A percentile compares a stretch with the other conserved stretches of the same genome.
phyloP scores from a whole-genome alignment of 345 rosid genomes.

The Noccaea bulbosa region DNA sequence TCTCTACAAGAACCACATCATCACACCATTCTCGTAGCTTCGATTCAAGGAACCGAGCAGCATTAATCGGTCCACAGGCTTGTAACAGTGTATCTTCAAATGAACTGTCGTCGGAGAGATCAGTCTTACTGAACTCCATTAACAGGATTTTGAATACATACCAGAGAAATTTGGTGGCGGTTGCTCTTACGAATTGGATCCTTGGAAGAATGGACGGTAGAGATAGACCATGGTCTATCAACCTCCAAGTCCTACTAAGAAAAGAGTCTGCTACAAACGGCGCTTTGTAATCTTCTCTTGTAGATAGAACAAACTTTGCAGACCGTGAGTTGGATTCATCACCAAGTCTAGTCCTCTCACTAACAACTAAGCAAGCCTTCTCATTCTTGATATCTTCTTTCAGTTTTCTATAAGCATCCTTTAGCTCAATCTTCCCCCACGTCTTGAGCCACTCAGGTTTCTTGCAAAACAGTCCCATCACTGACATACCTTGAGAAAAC shows the following conservation, averaged over 20 bases:
- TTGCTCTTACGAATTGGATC: slow-evolving; percentile 58
- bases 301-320: slow-evolving; percentile 52
- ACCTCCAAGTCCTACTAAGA: slow-evolving; percentile 52
- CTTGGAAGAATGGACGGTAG: slow-evolving; percentile 52
- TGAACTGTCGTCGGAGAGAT: slow-evolving; percentile 39
- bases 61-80: slow-evolving; percentile 66
- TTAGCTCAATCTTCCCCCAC: slow-evolving; percentile 83
- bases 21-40: slow-evolving; percentile 83
- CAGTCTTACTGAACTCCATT: slow-evolving; percentile 54
- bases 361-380: slow-evolving; percentile 56
- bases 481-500: slow-evolving; percentile 51
- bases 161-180: slow-evolving; percentile 75
- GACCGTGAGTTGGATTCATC: slow-evolving; percentile 38
- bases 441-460: slow-evolving; percentile 71
- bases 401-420: slow-evolving; percentile 67
- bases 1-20: slow-evolving; percentile 63
- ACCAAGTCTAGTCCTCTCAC: slow-evolving; percentile 28
- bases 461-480: slow-evolving; percentile 57
- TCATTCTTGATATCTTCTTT: slow-evolving; percentile 60
- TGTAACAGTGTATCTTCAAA: slow-evolving; percentile 49
- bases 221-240: slow-evolving; percentile 62
- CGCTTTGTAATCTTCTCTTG: slow-evolving; percentile 64
- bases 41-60: slow-evolving; percentile 64
- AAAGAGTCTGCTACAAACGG: slow-evolving; percentile 63
- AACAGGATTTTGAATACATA: slow-evolving; percentile 56